Evolutionary conservation across 2,329 filamentous ascomycete genomes (phyloP).

Genomic region (Emmonsiellopsis sp.): DNA sequence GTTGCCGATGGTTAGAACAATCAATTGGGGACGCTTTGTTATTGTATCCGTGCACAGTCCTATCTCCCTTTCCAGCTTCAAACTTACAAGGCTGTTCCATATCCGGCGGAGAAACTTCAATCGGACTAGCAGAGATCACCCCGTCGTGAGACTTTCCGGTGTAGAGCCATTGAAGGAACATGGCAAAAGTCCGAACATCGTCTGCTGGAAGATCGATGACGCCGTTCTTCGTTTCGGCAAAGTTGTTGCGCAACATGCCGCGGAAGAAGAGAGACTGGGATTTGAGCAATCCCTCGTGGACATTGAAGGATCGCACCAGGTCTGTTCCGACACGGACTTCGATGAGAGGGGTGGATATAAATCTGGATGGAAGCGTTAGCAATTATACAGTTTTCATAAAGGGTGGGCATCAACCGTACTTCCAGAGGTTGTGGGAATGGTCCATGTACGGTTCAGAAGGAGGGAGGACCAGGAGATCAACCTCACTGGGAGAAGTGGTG

Average conservation of each 20-base stretch:
- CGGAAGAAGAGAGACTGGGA: background rate
- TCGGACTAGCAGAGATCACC: background rate
- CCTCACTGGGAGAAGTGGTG: background rate
- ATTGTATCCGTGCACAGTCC: no score
- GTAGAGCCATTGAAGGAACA: constrained; percentile 1
- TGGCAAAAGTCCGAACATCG: background rate
- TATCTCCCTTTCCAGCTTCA: no score
- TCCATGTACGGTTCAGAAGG: background rate
- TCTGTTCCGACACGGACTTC: background rate
- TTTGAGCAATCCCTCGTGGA: constrained; percentile 1
- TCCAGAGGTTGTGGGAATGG: background rate
- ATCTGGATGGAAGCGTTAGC: background rate
- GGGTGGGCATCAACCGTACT: background rate
- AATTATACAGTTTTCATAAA: background rate
- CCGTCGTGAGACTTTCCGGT: background rate
- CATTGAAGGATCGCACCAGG: background rate
- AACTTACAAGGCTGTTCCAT: background rate
- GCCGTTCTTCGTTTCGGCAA: background rate
- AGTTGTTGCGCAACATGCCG: constrained; percentile 1
- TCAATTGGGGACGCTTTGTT: background rate
- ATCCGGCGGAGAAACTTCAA: background rate
- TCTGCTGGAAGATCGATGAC: background rate
- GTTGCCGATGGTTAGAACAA: background rate
- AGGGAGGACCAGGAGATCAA: background rate
- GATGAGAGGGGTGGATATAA: background rate